Conservation (phyloP, 2,329 filamentous ascomycete species). For the Trichoderma oligosporum region DNA sequence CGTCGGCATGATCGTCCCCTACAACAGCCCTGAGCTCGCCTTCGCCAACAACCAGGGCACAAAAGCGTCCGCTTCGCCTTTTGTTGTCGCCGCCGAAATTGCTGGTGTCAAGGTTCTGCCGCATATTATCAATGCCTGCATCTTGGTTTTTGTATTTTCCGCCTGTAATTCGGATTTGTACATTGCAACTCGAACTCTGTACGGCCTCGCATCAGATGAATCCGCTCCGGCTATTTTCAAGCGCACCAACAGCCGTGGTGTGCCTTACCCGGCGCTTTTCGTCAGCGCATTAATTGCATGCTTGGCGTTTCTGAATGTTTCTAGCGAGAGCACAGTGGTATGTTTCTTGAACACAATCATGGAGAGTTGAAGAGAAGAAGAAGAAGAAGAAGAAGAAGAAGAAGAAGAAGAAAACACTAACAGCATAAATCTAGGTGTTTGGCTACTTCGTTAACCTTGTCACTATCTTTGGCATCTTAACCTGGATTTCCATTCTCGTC, state of each 20-base stretch:
- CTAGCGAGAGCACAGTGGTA: slow-evolving; percentile 46
- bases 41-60: slow-evolving; percentile 48
- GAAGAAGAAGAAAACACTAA: neutral
- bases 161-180: slow-evolving; percentile 76
- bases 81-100: slow-evolving; percentile 67
- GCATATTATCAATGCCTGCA: slow-evolving; percentile 68
- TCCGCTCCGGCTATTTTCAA: slow-evolving; percentile 70
- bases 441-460: slow-evolving; percentile 64
- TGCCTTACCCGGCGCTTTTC: slow-evolving; percentile 63
- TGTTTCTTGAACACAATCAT: too few relatives aligned
- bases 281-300: slow-evolving; percentile 60
- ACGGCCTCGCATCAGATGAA: slow-evolving; percentile 67
- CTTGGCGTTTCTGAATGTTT: slow-evolving; percentile 65
- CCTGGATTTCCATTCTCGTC: slow-evolving; percentile 65
- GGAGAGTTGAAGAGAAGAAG: neutral
- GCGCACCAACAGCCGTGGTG: slow-evolving; percentile 65
- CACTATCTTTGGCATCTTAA: slow-evolving; percentile 63
- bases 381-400: neutral
- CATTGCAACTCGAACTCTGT: slow-evolving; percentile 68
- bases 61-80: slow-evolving; percentile 56
- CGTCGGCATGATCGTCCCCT: slow-evolving; percentile 73
- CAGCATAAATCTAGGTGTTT: slow-evolving; percentile 46
- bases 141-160: slow-evolving; percentile 71
- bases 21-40: slow-evolving; percentile 57
- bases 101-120: slow-evolving; percentile 61